Evolutionary conservation across 176 grass and related monocot species (phyloP).

Genomic region (Carex kokanica): DNA sequence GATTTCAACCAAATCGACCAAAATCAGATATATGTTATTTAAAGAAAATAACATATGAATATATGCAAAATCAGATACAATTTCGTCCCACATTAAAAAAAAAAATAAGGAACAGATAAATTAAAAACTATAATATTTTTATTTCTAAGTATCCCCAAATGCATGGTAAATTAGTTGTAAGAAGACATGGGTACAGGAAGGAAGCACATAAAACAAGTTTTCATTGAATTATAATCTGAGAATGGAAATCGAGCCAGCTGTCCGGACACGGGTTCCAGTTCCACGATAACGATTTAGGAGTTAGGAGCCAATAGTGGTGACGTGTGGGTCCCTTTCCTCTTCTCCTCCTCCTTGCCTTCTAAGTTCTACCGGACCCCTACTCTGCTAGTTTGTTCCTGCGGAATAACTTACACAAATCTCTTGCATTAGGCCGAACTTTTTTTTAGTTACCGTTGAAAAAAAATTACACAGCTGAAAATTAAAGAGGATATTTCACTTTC

Average conservation of each 20-base stretch:
- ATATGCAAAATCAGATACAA: no score
- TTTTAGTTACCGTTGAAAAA: no score
- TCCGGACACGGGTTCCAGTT: not conserved
- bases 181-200: not conserved
- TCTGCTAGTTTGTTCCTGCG: not conserved
- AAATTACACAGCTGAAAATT: no score
- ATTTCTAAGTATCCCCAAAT: not conserved
- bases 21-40: no score
- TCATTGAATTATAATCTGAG: not conserved
- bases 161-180: not conserved
- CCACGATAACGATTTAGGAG: slow-evolving; percentile 18
- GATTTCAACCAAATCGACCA: no score
- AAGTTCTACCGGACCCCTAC: not conserved
- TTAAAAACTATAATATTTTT: not conserved
- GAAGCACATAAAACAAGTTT: not conserved
- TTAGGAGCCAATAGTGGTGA: not conserved
- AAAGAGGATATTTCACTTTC: no score
- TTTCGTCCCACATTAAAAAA: not conserved
- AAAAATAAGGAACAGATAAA: not conserved
- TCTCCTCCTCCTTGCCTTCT: not conserved
- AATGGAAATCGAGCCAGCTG: not conserved
- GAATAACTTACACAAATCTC: not conserved
- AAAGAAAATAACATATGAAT: no score
- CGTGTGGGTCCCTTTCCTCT: not conserved
- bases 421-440: not conserved